Percentiles rank a stretch among this genome's conserved stretches.
Evolutionary conservation across 257 asterid species (phyloP).

Genomic region (Nicotiana tabacum): DNA sequence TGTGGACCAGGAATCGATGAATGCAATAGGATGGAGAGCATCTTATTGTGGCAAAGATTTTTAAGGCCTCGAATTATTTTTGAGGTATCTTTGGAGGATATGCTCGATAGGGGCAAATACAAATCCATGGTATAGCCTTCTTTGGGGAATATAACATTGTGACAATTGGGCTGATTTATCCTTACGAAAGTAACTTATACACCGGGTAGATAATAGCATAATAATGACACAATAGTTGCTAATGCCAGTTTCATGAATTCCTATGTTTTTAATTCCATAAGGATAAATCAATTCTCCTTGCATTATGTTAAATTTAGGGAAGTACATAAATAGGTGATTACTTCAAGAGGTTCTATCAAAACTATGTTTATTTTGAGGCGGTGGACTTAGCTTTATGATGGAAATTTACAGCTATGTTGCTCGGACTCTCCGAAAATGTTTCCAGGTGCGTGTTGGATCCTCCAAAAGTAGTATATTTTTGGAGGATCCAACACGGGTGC

Average conservation of each 20-base stretch:
- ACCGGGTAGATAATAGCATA: background rate
- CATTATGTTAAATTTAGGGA: background rate
- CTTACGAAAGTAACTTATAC: background rate
- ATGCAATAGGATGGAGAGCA: constrained; percentile 81
- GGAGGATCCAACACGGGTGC: too few species aligned
- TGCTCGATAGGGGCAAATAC: constrained; percentile 47
- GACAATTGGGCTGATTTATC: background rate
- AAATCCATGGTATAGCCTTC: constrained; percentile 51
- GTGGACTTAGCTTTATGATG: background rate
- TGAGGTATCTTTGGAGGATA: constrained; percentile 69
- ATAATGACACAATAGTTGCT: background rate
- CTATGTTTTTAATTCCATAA: too few species aligned
- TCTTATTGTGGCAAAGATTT: constrained; percentile 71
- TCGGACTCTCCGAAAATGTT: too few species aligned
- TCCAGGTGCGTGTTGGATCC: too few species aligned
- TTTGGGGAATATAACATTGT: background rate
- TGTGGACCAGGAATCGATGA: constrained; percentile 54
- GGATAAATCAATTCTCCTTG: too few species aligned
- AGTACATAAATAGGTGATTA: background rate
- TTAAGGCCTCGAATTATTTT: constrained; percentile 63
- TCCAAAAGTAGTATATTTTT: too few species aligned
- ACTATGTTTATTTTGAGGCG: background rate
- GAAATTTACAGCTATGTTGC: background rate
- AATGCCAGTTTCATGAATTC: background rate
- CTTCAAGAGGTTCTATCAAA: background rate